Conservation (phyloP, 2,329 filamentous ascomycete genomes). For the Neofusicoccum ribis region DNA sequence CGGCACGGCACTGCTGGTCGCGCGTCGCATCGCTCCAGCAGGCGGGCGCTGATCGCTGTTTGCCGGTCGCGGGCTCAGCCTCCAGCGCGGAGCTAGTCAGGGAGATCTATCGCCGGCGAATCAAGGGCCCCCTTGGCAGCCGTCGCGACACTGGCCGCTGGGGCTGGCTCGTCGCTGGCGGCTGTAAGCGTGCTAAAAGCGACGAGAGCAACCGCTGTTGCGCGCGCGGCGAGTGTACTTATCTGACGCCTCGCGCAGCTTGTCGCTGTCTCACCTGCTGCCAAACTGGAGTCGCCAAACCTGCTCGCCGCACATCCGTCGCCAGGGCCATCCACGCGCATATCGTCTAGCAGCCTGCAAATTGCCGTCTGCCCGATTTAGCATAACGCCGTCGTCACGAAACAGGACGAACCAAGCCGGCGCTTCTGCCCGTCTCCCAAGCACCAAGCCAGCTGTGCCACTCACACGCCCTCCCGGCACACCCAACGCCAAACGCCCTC, state of each 20-base stretch:
- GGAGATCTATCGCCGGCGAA: constrained; percentile 13
- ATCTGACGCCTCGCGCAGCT: neutral
- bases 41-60: neutral
- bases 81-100: constrained; percentile 8
- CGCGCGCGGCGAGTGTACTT: neutral
- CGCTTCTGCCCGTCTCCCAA: constrained; percentile 2
- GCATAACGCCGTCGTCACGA: constrained; percentile 18
- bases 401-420: constrained; percentile 12
- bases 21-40: neutral
- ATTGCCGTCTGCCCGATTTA: constrained; percentile 16
- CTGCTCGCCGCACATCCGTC: neutral
- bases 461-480: neutral
- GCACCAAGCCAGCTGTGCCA: neutral
- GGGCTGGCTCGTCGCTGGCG: neutral
- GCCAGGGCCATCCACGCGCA: constrained; percentile 2
- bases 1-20: neutral
- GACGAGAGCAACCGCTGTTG: neutral
- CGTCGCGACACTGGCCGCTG: neutral
- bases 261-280: neutral
- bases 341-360: constrained; percentile 15
- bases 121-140: neutral
- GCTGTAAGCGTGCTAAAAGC: constrained; percentile 1
- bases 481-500: neutral
- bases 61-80: constrained; percentile 8
- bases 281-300: neutral